A percentile compares a stretch with the other conserved stretches of the same genome.
Conservation (phyloP, 257 asterid genomes). For the Solanum ahanhuiri region DNA sequence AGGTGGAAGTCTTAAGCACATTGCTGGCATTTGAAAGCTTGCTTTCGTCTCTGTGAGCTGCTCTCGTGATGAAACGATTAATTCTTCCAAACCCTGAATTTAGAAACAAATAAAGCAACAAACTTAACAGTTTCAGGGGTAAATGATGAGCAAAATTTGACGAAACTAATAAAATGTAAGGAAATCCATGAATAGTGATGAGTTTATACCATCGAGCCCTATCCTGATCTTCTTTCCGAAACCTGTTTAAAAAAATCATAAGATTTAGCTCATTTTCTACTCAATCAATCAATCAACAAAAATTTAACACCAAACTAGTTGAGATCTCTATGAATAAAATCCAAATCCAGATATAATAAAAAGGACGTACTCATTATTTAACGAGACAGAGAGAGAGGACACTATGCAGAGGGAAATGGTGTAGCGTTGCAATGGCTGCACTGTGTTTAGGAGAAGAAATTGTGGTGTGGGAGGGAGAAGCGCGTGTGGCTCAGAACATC, state of each 20-base stretch:
- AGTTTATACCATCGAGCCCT: conserved; percentile 6
- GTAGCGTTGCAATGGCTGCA: not conserved
- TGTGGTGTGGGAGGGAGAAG: not conserved
- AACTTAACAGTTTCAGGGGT: not conserved
- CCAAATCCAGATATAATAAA: not conserved
- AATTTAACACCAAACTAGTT: not conserved
- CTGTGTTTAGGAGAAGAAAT: not conserved
- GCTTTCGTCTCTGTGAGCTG: not conserved
- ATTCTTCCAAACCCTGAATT: conserved; percentile 4
- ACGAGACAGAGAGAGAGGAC: not conserved
- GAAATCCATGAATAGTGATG: not conserved
- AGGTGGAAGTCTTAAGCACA: not conserved
- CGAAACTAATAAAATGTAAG: not conserved
- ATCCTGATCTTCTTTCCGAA: conserved; percentile 9
- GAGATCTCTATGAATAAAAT: not conserved
- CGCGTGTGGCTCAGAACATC: not conserved
- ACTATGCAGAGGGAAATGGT: not conserved
- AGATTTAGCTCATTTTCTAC: not conserved
- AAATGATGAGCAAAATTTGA: not conserved
- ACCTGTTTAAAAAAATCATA: not conserved
- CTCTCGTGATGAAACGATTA: not conserved
- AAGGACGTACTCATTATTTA: not conserved
- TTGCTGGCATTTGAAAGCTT: not conserved
- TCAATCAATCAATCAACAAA: not conserved
- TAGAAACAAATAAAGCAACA: not conserved